Percentiles rank a stretch among this genome's conserved stretches.
Conservation (phyloP, 2,329 filamentous ascomycete species). For the Microdochium paspali region DNA sequence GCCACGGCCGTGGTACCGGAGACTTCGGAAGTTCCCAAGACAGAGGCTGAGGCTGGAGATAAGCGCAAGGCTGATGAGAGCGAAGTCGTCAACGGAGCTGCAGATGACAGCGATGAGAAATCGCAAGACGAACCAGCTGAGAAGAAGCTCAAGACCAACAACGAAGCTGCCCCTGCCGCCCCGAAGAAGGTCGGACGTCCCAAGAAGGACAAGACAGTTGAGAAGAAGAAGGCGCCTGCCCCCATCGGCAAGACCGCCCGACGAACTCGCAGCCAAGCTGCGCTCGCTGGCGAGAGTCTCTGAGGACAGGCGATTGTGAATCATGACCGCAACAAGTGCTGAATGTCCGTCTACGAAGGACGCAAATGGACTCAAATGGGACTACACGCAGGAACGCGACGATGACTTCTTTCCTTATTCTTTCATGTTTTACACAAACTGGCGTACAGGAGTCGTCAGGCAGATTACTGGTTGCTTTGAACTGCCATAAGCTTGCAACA, state of each 20-base stretch:
- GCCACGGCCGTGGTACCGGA: constrained; percentile 6
- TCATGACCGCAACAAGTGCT: background rate
- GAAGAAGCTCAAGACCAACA: constrained; percentile 31
- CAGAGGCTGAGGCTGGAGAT: constrained; percentile 2
- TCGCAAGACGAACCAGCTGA: constrained; percentile 16
- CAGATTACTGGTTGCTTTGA: too few species aligned
- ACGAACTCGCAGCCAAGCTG: constrained; percentile 28
- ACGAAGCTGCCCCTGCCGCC: constrained; percentile 14
- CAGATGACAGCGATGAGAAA: constrained; percentile 2
- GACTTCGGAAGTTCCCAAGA: constrained; percentile 10
- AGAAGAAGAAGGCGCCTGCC: constrained; percentile 11
- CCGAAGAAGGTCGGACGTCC: constrained; percentile 23
- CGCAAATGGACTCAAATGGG: too few species aligned
- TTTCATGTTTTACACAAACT: too few species aligned
- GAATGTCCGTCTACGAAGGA: too few species aligned
- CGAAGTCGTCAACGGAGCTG: constrained; percentile 7
- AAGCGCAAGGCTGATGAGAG: constrained; percentile 14
- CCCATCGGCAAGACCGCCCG: constrained; percentile 23
- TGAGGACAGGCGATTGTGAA: too few species aligned
- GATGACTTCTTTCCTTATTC: too few species aligned
- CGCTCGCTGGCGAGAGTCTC: constrained; percentile 1
- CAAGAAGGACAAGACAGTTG: constrained; percentile 19
- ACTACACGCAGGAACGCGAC: too few species aligned
- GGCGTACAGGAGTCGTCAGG: too few species aligned
- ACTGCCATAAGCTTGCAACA: too few species aligned